Conservation (phyloP, 73 alveolate species). For the Tetrahymena elliotti region DNA sequence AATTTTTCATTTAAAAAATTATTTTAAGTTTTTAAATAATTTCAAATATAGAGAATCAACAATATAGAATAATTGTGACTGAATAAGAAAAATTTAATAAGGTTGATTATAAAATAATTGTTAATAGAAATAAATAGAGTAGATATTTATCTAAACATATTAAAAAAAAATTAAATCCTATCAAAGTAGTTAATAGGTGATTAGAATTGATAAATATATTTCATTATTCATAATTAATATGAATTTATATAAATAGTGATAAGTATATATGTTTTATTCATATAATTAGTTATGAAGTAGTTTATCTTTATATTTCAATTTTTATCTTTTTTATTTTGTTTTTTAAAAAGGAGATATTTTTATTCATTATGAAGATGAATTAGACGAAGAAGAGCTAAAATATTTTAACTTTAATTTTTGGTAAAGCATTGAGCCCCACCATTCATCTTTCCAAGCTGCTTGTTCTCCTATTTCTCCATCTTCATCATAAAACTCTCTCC, state of each 20-base stretch:
- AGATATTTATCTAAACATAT: too few relatives aligned
- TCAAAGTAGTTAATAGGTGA: not conserved
- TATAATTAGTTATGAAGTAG: not conserved
- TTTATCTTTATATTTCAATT: not conserved
- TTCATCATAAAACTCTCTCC: conserved; percentile 54
- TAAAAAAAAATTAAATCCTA: too few relatives aligned
- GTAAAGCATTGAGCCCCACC: not conserved
- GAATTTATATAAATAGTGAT: not conserved
- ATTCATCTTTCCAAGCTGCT: conserved; percentile 43
- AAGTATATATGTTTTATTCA: not conserved
- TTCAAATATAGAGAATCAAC: too few relatives aligned
- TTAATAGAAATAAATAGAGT: too few relatives aligned
- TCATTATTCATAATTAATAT: not conserved
- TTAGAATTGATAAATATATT: too few relatives aligned
- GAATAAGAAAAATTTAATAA: too few relatives aligned
- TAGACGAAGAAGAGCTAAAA: not conserved
- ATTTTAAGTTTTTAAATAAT: too few relatives aligned
- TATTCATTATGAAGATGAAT: not conserved
- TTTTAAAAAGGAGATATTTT: too few relatives aligned
- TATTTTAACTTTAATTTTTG: not conserved
- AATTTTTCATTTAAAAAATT: too few relatives aligned
- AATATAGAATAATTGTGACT: too few relatives aligned
- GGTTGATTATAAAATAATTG: too few relatives aligned
- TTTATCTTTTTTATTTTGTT: not conserved
- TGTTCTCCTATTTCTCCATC: conserved; percentile 53